A percentile compares a stretch with the other conserved stretches of the same genome.
Evolutionary conservation across 768 basidiomycete genomes (phyloP).

Genomic region (Boletus sp.): DNA sequence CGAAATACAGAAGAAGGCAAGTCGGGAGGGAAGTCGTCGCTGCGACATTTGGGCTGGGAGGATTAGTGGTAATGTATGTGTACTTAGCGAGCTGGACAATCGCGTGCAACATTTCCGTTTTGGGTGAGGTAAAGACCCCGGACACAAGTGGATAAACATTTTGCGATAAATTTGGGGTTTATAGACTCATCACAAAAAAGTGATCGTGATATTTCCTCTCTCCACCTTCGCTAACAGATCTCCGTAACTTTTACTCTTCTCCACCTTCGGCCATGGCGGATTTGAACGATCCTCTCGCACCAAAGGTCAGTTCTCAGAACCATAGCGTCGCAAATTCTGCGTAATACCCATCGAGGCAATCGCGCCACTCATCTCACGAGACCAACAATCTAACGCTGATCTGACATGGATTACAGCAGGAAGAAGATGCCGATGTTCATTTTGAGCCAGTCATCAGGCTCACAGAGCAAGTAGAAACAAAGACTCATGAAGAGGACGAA

Average conservation of each 20-base stretch:
- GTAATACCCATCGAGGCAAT: conserved; percentile 23
- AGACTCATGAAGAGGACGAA: conserved; percentile 95
- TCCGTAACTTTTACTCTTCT: conserved; percentile 2
- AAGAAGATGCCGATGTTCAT: conserved; percentile 83
- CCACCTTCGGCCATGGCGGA: conserved; percentile 49
- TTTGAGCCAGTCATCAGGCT: conserved; percentile 97
- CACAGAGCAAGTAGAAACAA: conserved; percentile 91
- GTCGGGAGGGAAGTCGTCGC: conserved; percentile 32
- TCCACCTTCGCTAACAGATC: conserved; percentile 15
- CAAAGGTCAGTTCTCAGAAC: conserved; percentile 52
- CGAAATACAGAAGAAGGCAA: conserved; percentile 41
- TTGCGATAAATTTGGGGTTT: conserved; percentile 6
- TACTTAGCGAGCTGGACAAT: background rate
- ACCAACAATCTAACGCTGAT: conserved; percentile 23
- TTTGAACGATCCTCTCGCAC: conserved; percentile 59
- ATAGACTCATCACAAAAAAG: conserved; percentile 13
- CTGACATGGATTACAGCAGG: conserved; percentile 32
- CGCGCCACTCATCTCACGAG: conserved; percentile 28
- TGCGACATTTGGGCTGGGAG: conserved; percentile 32
- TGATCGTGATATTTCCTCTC: conserved; percentile 26
- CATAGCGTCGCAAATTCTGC: background rate
- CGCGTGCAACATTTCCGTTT: conserved; percentile 7
- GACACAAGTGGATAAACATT: conserved; percentile 15
- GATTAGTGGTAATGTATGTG: too few species aligned
- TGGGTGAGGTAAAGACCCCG: conserved; percentile 21